Evolutionary conservation across 306 rosid genomes (phyloP).

Genomic region (Trichosanthes cucumerina): DNA sequence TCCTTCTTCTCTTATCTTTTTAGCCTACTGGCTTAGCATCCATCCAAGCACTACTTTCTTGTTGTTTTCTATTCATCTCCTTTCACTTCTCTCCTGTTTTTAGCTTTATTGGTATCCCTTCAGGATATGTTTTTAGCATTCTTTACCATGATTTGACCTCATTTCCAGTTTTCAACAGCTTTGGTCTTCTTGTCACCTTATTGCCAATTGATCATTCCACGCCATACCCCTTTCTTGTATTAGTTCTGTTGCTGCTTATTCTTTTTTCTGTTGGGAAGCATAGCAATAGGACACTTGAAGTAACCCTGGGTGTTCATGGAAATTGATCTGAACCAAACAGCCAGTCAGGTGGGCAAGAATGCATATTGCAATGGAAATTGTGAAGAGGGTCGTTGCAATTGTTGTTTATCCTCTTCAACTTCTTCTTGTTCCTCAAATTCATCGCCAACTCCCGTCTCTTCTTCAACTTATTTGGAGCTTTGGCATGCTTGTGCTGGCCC

Average conservation of each 20-base stretch:
- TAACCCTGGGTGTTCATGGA: constrained; percentile 70
- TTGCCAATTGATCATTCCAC: constrained; percentile 30
- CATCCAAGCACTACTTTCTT: constrained; percentile 35
- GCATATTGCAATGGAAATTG: constrained; percentile 52
- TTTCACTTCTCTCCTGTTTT: constrained; percentile 26
- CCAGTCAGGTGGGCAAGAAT: constrained; percentile 59
- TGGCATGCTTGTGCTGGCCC: constrained; percentile 99
- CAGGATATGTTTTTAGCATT: constrained; percentile 29
- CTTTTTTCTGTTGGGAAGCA: constrained; percentile 19
- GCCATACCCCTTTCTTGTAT: constrained; percentile 8
- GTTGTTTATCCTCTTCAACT: constrained; percentile 57
- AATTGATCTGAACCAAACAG: constrained; percentile 94
- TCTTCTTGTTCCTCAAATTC: constrained; percentile 61
- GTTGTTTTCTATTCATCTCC: constrained; percentile 29
- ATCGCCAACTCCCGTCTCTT: constrained; percentile 38
- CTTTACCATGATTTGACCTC: constrained; percentile 59
- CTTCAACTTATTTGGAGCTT: constrained; percentile 74
- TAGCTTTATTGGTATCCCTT: constrained; percentile 39
- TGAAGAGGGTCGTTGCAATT: constrained; percentile 44
- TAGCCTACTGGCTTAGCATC: constrained; percentile 16
- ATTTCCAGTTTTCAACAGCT: constrained; percentile 38
- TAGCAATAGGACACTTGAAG: constrained; percentile 16
- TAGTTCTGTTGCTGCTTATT: constrained; percentile 15
- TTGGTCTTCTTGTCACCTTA: constrained; percentile 29
- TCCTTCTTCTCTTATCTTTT: constrained; percentile 4